Evolutionary conservation across 129 eudicot genomes (phyloP), one percentile per base, ranked within the genome.

Genomic region (Silybum marianum): DNA sequence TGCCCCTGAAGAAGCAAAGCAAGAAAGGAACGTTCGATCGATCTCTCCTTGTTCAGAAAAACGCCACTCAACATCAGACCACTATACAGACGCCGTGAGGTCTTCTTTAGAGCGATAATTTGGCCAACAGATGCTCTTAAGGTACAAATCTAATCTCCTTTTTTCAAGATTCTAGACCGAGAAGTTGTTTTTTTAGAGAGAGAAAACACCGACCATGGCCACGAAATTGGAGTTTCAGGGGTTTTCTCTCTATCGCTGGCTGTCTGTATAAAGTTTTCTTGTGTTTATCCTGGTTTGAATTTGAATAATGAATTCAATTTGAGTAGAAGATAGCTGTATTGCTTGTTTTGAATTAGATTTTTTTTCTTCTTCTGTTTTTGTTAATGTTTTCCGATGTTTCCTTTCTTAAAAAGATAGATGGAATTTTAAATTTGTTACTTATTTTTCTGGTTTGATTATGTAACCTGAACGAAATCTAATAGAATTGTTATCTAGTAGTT

Each of bases 21-120:
- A 25, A 81, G 85, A 81, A 81, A 81, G 85, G 75, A 74, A 81
- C 85, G 85, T 81, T 74, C 85, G 85, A 81, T 81, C 85, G 85
- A 81, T 81, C 85, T 81, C 84, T 81, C 67, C 48, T 81, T 74
- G 80, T 74, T 81, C 80, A 67, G 36, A 16, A 46, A 28, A 69
- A 22, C 76, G 21, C 82, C 40, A 71, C 39, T 69, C 60, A 65
- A 77, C 80, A 12, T 77, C 81, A 72, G 44, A 1, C 73, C 69
- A 71, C 54, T 19, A 11, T 19, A 22, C 70, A 78, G 32, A 36
- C 78, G 71, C 78, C 80, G 28, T 30, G 3, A 44, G 23, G 40
- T 81, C n/a, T 40, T 14, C 82, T 58, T 68, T 42, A 65, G 73
- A 39, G 40, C 42, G 40, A 68, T 42, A 26, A 78, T 73, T 65